These are phyloP conservation scores for Eutrema japonicum DNA, from an alignment of 345 rosid genomes.

Conservation along the genomic window DNA sequence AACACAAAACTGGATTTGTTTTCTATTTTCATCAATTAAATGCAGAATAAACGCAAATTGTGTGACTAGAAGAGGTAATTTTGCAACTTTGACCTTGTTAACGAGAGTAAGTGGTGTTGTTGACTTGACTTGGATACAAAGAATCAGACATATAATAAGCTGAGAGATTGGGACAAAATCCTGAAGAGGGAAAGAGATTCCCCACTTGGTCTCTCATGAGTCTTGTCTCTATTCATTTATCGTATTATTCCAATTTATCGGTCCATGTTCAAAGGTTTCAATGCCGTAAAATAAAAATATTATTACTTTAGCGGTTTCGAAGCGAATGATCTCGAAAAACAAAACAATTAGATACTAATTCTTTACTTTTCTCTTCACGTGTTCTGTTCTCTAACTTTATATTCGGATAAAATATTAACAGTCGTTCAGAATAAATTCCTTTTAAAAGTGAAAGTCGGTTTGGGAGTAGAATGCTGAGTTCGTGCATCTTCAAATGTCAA, in stretches of 20 bases:
- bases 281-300: conserved; percentile 14
- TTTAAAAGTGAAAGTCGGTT: conserved; percentile 39
- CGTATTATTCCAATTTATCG: conserved; percentile 29
- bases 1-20: neutral
- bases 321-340: conserved; percentile 30
- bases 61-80: conserved; percentile 9
- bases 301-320: conserved; percentile 19
- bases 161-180: conserved; percentile 30
- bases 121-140: conserved; percentile 32
- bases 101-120: conserved; percentile 1
- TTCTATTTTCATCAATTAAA: neutral
- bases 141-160: conserved; percentile 41
- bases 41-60: neutral
- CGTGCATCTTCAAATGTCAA: conserved; percentile 40
- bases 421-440: conserved; percentile 9
- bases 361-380: conserved; percentile 30
- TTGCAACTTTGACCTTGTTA: neutral
- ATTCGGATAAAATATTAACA: conserved; percentile 21
- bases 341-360: conserved; percentile 19
- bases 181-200: conserved; percentile 38
- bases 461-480: conserved; percentile 24
- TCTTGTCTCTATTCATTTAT: conserved; percentile 32
- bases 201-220: conserved; percentile 39
- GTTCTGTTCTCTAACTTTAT: conserved; percentile 18
- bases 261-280: conserved; percentile 36